Percentiles rank a stretch among this genome's conserved stretches.
Conservation (phyloP, 768 basidiomycete genomes). For the Crucibulum laeve region DNA sequence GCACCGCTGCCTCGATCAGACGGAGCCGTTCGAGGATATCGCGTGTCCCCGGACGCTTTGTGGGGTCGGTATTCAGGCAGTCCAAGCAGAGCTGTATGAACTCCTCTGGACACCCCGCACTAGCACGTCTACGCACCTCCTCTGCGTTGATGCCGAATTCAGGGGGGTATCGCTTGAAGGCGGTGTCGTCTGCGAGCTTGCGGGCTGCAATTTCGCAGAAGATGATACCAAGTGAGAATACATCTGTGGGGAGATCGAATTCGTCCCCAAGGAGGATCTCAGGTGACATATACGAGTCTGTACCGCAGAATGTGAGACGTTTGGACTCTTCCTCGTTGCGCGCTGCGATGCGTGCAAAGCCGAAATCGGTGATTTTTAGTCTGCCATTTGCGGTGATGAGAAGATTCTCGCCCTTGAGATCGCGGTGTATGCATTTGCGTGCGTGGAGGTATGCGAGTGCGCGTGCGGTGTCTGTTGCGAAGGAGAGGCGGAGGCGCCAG, state of each 20-base stretch:
- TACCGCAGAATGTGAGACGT: conserved; percentile 83
- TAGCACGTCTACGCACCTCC: conserved; percentile 68
- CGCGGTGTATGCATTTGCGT: conserved; percentile 82
- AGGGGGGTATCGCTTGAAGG: conserved; percentile 77
- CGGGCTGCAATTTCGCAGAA: conserved; percentile 89
- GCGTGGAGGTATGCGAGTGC: conserved; percentile 98
- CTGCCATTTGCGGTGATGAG: conserved; percentile 93
- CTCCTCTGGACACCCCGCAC: conserved; percentile 70
- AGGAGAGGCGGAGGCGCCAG: conserved; percentile 91
- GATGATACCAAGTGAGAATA: conserved; percentile 90
- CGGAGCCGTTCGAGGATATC: conserved; percentile 76
- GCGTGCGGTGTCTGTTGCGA: conserved; percentile 91
- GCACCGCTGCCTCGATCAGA: conserved; percentile 79
- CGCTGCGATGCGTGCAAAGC: conserved; percentile 92
- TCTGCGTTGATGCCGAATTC: conserved; percentile 70
- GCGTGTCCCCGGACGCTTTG: conserved; percentile 68
- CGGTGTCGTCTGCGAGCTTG: conserved; percentile 76
- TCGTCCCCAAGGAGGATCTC: conserved; percentile 90
- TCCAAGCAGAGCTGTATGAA: conserved; percentile 77
- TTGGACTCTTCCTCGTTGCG: conserved; percentile 87
- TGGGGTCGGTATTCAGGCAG: conserved; percentile 66
- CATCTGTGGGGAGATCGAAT: conserved; percentile 92
- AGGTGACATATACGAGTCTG: conserved; percentile 95
- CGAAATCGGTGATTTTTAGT: conserved; percentile 98
- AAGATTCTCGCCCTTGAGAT: conserved; percentile 96